A percentile compares a stretch with the other conserved stretches of the same genome.
These are phyloP conservation scores for Phytophthora tentaculata DNA, from an alignment of 352 stramenopile species.

Conservation along the genomic window DNA sequence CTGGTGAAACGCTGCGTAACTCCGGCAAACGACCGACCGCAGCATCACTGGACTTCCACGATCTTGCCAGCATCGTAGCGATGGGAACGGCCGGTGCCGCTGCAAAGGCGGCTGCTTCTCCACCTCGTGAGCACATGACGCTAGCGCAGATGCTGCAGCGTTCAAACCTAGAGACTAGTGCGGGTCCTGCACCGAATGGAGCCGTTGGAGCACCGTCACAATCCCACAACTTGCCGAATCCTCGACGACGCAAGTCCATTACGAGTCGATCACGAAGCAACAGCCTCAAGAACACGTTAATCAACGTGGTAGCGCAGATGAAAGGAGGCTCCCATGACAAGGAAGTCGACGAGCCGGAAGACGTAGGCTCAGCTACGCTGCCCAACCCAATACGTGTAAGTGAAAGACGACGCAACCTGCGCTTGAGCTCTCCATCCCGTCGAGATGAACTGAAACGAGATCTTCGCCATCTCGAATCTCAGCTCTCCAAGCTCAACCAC, in stretches of 20 bases:
- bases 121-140: constrained; percentile 38
- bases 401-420: constrained; percentile 28
- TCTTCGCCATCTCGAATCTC: constrained; percentile 62
- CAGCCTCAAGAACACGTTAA: constrained; percentile 65
- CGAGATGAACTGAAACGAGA: constrained; percentile 65
- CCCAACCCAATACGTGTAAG: constrained; percentile 37
- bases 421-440: constrained; percentile 39
- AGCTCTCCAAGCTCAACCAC: constrained; percentile 65
- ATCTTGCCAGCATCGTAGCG: constrained; percentile 50
- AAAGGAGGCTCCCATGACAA: constrained; percentile 49
- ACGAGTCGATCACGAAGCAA: constrained; percentile 71
- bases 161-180: constrained; percentile 26
- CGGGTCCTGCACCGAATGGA: constrained; percentile 11
- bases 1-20: constrained; percentile 5
- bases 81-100: constrained; percentile 39
- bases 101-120: constrained; percentile 24
- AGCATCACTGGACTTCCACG: constrained; percentile 58
- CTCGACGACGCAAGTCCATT: constrained; percentile 58
- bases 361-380: constrained; percentile 43
- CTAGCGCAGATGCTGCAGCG: constrained; percentile 45
- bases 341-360: constrained; percentile 25
- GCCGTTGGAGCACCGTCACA: constrained; percentile 5
- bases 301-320: constrained; percentile 72
- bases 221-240: constrained; percentile 46
- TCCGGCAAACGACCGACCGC: constrained; percentile 35